Base-by-base conservation (phyloP, 2,329 filamentous ascomycete genomes). In the Xylariaceae sp. region DNA sequence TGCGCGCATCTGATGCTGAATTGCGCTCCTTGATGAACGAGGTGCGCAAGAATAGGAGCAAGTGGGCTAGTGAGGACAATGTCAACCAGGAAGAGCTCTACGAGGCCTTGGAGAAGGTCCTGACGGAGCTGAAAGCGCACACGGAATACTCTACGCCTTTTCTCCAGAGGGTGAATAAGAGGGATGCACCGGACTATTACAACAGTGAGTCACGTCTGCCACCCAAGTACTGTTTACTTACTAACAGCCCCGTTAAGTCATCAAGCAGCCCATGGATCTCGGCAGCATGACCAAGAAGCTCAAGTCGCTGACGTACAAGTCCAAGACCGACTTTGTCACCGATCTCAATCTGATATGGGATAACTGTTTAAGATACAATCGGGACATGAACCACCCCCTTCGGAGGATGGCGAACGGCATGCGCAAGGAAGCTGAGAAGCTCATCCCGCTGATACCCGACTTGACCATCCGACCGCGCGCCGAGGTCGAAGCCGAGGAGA, bases 221-320 rank as follows among this genome's bases (percentile, higher is more conserved):
- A 16, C 33, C 31, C 19, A 34, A 31, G 36, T 25, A 19, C 26
- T 26, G 29, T 31, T 29, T 26, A 30, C 12, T 19, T 33, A 17
- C 36, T 47, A 44, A 33, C 47, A 38, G 21, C 32, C 32, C 29
- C 23, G 34, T 68, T 75, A 53, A 88, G 82, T 86, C 45, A 95
- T 96, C 61, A 95, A 93, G 62, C 83, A 89, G 29, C 92, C 92
- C 2, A 98, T 98, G 92, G 92, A 98, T 57, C 78, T 98, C 37
- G 92, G 92, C 23, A 82, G 80, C 30, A 96, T 98, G 88, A 94
- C 93, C 42, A 98, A 98, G 66, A 98, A 96, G 65, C 76, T 98
- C 35, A 90, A 90, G 56, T 71, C 73, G 8, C 62, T 87, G 22
- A 72, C 72, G 23, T 92, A 86, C 62, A 89, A 86, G 56, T 89